Conservation (phyloP, 192 early-diverging fungal genomes). For the Borealophlyctis nickersoniae region DNA sequence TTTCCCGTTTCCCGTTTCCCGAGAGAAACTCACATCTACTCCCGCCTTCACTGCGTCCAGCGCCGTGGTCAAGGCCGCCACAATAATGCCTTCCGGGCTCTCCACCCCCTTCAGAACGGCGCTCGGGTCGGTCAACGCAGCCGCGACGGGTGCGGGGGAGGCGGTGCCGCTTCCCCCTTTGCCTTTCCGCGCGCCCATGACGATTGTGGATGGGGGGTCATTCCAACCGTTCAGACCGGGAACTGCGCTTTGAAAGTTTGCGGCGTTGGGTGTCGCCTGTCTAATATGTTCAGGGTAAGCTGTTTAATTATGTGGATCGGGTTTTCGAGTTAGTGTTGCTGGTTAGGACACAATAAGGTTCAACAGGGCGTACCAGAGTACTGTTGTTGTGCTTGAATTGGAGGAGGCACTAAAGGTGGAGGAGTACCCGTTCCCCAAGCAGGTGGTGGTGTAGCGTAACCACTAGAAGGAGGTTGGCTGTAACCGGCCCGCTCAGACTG, state of each 20-base stretch:
- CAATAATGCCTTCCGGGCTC: constrained; percentile 27
- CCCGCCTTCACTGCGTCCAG: constrained; percentile 33
- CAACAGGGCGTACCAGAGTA: neutral
- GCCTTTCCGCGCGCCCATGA: constrained; percentile 18
- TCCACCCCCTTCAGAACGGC: constrained; percentile 27
- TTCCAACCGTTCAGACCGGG: constrained; percentile 41
- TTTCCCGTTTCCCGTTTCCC: neutral
- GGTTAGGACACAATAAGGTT: neutral
- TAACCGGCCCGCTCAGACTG: neutral
- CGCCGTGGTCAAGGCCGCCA: constrained; percentile 24
- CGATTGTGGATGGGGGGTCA: constrained; percentile 16
- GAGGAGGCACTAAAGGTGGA: constrained; percentile 15
- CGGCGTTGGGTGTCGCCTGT: constrained; percentile 5
- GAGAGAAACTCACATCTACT: constrained; percentile 23
- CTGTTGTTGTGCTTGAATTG: neutral
- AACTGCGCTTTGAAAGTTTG: constrained; percentile 33
- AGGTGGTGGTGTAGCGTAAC: constrained; percentile 27
- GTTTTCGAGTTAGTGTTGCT: neutral
- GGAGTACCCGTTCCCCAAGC: constrained; percentile 24
- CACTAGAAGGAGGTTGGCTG: neutral
- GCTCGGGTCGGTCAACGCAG: constrained; percentile 6
- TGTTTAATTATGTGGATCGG: constrained; percentile 4
- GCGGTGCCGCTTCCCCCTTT: constrained; percentile 9
- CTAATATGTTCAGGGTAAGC: constrained; percentile 22
- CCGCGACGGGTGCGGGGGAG: constrained; percentile 1